Conservation (phyloP, 2,329 filamentous ascomycete species). For the Fusarium nelsonii region DNA sequence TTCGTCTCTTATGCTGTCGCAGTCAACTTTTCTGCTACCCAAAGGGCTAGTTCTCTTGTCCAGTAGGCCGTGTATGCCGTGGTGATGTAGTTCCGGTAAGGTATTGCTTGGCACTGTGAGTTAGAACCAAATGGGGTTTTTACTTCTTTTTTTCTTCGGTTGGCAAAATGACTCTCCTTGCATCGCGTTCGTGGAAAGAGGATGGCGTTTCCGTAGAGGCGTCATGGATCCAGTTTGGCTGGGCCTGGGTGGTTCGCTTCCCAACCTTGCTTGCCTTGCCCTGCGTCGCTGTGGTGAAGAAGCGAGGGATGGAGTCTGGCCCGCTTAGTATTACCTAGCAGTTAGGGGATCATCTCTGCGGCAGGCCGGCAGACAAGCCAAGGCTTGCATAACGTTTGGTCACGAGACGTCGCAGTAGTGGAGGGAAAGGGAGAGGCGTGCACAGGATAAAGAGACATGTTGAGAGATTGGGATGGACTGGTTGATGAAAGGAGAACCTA, state of each 20-base stretch:
- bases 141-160: slow-evolving; percentile 12
- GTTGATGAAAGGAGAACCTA: slow-evolving; percentile 6
- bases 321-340: slow-evolving; percentile 15
- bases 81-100: slow-evolving; percentile 29
- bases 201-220: slow-evolving; percentile 28
- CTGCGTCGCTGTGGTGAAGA: slow-evolving; percentile 45
- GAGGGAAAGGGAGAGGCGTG: slow-evolving; percentile 7
- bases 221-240: slow-evolving; percentile 40
- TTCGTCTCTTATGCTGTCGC: too few species aligned
- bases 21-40: too few species aligned
- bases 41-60: too few species aligned
- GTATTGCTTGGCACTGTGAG: slow-evolving; percentile 29
- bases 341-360: slow-evolving; percentile 8
- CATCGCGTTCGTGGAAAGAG: slow-evolving; percentile 18
- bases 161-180: slow-evolving; percentile 4
- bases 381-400: slow-evolving; percentile 27
- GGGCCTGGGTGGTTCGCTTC: neutral
- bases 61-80: slow-evolving; percentile 11
- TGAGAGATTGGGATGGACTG: slow-evolving; percentile 4
- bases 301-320: slow-evolving; percentile 39
- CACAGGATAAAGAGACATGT: slow-evolving; percentile 22
- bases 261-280: slow-evolving; percentile 3
- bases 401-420: slow-evolving; percentile 17
- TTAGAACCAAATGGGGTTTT: slow-evolving; percentile 25
- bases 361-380: slow-evolving; percentile 14